These are phyloP conservation scores for Aethionema arabicum DNA, from an alignment of 345 rosid genomes.

Conservation along the genomic window DNA sequence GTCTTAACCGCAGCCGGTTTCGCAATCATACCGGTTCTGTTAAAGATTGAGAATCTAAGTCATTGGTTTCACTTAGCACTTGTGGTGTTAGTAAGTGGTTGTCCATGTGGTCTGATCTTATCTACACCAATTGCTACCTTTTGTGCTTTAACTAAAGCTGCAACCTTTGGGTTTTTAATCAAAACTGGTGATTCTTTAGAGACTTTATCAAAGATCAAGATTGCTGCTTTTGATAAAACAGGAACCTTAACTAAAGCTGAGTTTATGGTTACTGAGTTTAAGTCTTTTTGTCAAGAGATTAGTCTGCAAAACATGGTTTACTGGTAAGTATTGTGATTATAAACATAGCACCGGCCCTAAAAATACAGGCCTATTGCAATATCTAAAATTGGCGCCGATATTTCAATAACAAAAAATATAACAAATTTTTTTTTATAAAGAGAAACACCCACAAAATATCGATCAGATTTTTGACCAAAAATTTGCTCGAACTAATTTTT, in stretches of 20 bases:
- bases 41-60: conserved; percentile 39
- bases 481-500: neutral
- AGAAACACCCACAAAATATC: no score
- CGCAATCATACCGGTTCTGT: conserved; percentile 50
- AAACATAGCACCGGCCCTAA: no score
- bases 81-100: conserved; percentile 81
- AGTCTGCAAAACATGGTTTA: conserved; percentile 44
- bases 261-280: conserved; percentile 62
- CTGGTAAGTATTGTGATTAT: conserved; percentile 47
- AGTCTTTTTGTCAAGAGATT: conserved; percentile 40
- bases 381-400: no score
- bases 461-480: no score
- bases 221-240: conserved; percentile 77
- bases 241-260: conserved; percentile 90
- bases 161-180: conserved; percentile 69
- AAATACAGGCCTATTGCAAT: no score
- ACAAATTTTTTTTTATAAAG: no score
- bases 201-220: conserved; percentile 62
- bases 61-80: conserved; percentile 75
- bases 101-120: conserved; percentile 85
- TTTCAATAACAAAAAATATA: no score
- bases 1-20: conserved; percentile 50
- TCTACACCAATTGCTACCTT: conserved; percentile 91
- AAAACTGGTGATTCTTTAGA: conserved; percentile 82
- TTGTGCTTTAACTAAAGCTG: conserved; percentile 86